Evolutionary conservation across 441 rosid species (phyloP), one percentile per base, ranked within the genome.

Genomic region (Dalechampia spathulata): DNA sequence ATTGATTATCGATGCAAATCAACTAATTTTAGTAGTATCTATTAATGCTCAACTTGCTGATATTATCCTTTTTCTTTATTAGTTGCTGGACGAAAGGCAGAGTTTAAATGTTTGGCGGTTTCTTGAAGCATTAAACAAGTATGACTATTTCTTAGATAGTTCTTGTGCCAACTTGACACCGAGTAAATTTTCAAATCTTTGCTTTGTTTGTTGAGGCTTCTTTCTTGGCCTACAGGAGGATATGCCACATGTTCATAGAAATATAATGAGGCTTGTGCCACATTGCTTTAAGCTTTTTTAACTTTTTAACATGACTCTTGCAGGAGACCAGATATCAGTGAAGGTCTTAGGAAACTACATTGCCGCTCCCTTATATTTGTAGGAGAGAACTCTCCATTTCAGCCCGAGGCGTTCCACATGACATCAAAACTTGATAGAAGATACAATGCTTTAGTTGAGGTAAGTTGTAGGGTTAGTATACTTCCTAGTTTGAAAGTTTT

Each of bases 391-490:
- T 92, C 99, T 20, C 83, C 85, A 0, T 92, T 89, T 68, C 96
- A 86, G 61, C 66, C 80, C 0, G 99, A 92, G 63, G 91, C 99
- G n/a, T 72, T 92, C 34, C 75, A 84, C 78, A 79, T 89, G 97
- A 80, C 83, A n/a, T 83, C 99, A 3, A 86, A 85, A 67, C 79
- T 89, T 45, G 96, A 92, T 75, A 72, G 87, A 74, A 73, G 96
- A 75, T 78, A 75, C 40, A 78, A 88, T 46, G 98, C 98, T 64
- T 75, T 92, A 60, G 97, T 92, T 15, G 97, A 92, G 96, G 98
- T 91, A 84, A 22, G 60, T n/a, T 41, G 42, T n/a, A 11, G n/a
- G 12, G 26, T 41, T 41, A 61, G 27, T 49, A 6, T 23, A 4
- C 22, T 34, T 46, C 27, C 32, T 6, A 11, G 42, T 25, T 34